Base-by-base conservation (phyloP, 2,329 filamentous ascomycete species). In the Trichoderma gracile region DNA sequence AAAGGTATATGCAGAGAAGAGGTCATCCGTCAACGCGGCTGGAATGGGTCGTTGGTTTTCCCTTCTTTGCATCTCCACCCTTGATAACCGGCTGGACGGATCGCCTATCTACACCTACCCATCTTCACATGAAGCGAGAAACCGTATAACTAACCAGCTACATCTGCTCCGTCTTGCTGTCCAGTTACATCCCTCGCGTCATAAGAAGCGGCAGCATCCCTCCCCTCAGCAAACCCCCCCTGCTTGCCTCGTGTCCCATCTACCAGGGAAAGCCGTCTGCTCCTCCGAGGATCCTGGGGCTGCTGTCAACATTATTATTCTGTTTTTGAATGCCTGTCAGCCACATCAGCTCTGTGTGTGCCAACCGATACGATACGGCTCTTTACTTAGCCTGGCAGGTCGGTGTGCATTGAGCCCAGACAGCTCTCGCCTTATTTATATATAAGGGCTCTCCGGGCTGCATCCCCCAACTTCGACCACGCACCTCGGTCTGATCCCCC, bases 381-480 rank as follows among this genome's bases (percentile, higher is more conserved):
- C 33, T 52, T 10, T 52, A 38, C 33, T 52, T 52, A 60, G 33
- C 57, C 46, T 43, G 57, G 58, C 38, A 52, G 58, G 47, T 61
- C 47, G 58, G 58, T 61, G 47, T 61, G 54, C 54, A 46, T 57
- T 30, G 23, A 61, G 58, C 25, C 27, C 43, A 38, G 33, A 38
- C 33, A 30, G 9, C 10, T 10, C 30, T 33, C 8, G 49, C 15
- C n/a, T 50, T 60, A 43, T 47, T n/a, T n/a, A n/a, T 42, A 50
- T 60, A 52, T 60, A 60, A 43, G 50, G 43, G 25, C 57, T 60
- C 57, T 33, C n/a, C n/a, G n/a, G 57, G 57, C 57, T 42, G 57
- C 57, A 27, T n/a, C n/a, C n/a, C n/a, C n/a, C n/a, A n/a, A n/a
- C n/a, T n/a, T n/a, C n/a, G n/a, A n/a, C n/a, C n/a, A n/a, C n/a